These are phyloP conservation scores for Puccinia polysora DNA, from an alignment of 1,284 basidiomycete species.

Conservation along the genomic window DNA sequence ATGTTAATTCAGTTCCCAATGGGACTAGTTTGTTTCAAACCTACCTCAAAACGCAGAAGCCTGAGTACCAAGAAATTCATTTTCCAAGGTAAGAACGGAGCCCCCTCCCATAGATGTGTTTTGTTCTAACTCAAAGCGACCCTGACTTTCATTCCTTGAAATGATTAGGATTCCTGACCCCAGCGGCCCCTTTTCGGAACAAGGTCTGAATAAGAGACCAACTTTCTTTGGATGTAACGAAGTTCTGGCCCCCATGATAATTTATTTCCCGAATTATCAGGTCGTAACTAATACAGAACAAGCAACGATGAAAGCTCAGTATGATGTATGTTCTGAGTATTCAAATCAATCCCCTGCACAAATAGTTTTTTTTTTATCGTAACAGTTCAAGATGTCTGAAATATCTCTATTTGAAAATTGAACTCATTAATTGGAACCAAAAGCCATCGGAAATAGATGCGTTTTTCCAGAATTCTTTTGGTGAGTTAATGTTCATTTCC, in stretches of 20 bases:
- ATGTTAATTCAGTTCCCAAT: constrained; percentile 15
- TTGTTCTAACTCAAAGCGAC: neutral
- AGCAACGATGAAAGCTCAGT: constrained; percentile 25
- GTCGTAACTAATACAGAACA: constrained; percentile 17
- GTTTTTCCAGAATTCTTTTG: constrained; percentile 41
- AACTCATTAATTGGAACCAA: neutral
- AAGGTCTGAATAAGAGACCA: constrained; percentile 24
- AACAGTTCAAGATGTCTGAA: neutral
- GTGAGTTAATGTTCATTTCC: constrained; percentile 4
- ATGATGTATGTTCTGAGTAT: constrained; percentile 16
- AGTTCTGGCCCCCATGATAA: neutral
- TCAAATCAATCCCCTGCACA: neutral
- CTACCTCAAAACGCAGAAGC: constrained; percentile 13
- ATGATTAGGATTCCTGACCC: constrained; percentile 19
- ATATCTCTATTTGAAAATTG: neutral
- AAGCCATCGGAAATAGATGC: constrained; percentile 29
- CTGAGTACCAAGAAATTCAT: constrained; percentile 14
- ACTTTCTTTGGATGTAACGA: constrained; percentile 35
- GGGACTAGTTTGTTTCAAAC: constrained; percentile 28
- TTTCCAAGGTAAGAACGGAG: constrained; percentile 19
- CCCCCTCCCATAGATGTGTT: neutral
- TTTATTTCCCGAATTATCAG: constrained; percentile 41
- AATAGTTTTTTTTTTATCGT: neutral
- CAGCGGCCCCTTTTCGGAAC: neutral
- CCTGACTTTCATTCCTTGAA: neutral